Conservation (phyloP, 352 stramenopile species). For the Globisporangium cystogenes region DNA sequence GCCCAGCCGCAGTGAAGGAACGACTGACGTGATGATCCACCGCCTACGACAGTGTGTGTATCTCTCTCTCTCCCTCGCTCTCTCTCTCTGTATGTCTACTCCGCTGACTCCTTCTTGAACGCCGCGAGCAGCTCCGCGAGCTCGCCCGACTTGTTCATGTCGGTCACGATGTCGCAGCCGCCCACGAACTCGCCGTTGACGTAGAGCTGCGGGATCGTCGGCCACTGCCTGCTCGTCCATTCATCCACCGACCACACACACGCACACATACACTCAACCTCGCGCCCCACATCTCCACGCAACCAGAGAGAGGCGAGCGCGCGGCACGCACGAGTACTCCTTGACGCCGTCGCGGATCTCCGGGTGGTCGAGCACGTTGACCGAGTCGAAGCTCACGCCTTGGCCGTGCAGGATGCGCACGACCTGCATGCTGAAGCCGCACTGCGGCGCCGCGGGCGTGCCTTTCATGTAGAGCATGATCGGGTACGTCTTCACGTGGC, state of each 20-base stretch:
- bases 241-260: too few species aligned
- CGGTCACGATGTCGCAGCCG: slow-evolving; percentile 98
- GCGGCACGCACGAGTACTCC: slow-evolving; percentile 91
- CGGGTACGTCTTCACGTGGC: slow-evolving; percentile 86
- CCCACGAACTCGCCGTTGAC: slow-evolving; percentile 99
- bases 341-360: slow-evolving; percentile 98
- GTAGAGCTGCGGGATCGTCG: slow-evolving; percentile 98
- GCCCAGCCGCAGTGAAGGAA: too few species aligned
- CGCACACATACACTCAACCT: too few species aligned
- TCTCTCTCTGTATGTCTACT: slow-evolving; percentile 7
- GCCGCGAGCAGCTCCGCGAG: slow-evolving; percentile 85
- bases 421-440: slow-evolving; percentile 97
- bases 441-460: slow-evolving; percentile 94
- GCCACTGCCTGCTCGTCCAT: slow-evolving; percentile 70
- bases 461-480: slow-evolving; percentile 99
- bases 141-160: slow-evolving; percentile 93
- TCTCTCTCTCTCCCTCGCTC: too few species aligned
- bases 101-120: slow-evolving; percentile 46
- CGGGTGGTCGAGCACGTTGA: slow-evolving; percentile 99
- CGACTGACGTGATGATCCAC: too few species aligned
- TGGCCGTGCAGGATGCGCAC: slow-evolving; percentile 93
- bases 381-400: slow-evolving; percentile 94
- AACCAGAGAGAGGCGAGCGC: too few species aligned
- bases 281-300: too few species aligned
- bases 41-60: neutral